A percentile compares a stretch with the other conserved stretches of the same genome.
Conservation (phyloP, 1,284 basidiomycete species). For the Trametes pubescens region DNA sequence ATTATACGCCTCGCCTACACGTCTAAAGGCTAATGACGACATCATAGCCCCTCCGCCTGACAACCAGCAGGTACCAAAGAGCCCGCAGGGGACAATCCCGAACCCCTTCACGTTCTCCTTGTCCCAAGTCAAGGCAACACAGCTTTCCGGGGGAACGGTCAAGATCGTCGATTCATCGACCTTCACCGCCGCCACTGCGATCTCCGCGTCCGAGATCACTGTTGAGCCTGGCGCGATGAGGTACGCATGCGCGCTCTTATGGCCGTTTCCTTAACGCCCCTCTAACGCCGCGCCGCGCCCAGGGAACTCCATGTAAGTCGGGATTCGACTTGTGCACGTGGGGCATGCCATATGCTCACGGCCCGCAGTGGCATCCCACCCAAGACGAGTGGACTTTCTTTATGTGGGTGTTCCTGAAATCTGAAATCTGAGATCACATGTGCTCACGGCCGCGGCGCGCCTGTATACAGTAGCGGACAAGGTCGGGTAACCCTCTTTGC, state of each 20-base stretch:
- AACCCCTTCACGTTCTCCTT: conserved; percentile 62
- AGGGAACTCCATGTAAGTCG: conserved; percentile 43
- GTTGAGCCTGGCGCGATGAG: conserved; percentile 72
- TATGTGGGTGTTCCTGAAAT: conserved; percentile 41
- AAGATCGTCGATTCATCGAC: conserved; percentile 69
- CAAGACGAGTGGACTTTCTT: conserved; percentile 74
- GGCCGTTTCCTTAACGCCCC: conserved; percentile 17
- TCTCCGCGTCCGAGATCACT: conserved; percentile 72
- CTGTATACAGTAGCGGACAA: conserved; percentile 54
- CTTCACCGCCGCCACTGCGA: conserved; percentile 60
- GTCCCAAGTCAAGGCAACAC: conserved; percentile 60
- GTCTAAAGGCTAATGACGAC: conserved; percentile 11
- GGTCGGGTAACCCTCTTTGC: conserved; percentile 74
- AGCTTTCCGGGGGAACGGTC: conserved; percentile 64
- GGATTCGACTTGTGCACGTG: conserved; percentile 17
- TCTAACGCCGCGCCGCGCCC: conserved; percentile 29
- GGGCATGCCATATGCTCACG: conserved; percentile 8
- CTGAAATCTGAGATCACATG: conserved; percentile 7
- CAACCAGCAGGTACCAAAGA: conserved; percentile 49
- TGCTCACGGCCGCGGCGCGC: conserved; percentile 6
- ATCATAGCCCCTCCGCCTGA: conserved; percentile 46
- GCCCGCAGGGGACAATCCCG: conserved; percentile 62
- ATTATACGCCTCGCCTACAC: conserved; percentile 17
- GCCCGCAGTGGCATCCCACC: conserved; percentile 73
- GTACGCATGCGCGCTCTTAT: conserved; percentile 21